Percentiles rank a stretch among this genome's conserved stretches.
phyloP scores from a whole-genome alignment of 1,284 basidiomycete genomes.

The Sphaerobolus stellatus region DNA sequence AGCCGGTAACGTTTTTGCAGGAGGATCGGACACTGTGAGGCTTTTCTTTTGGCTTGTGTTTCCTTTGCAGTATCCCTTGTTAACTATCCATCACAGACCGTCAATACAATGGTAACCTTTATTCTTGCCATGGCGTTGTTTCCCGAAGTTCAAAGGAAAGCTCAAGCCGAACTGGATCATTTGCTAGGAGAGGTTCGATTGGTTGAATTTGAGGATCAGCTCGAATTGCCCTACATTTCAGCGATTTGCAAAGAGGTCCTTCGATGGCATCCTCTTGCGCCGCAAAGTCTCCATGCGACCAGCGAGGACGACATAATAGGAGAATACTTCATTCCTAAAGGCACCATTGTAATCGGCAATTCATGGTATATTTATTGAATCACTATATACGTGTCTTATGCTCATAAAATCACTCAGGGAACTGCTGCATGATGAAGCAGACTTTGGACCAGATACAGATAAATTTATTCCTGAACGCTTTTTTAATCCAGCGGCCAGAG shows the following conservation, averaged over 20 bases:
- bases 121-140: conserved; percentile 22
- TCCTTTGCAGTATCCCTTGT: too few relatives aligned
- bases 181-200: conserved; percentile 7
- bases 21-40: background rate
- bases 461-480: conserved; percentile 14
- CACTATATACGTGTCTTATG: too few relatives aligned
- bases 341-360: background rate
- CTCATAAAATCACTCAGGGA: too few relatives aligned
- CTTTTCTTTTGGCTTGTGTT: too few relatives aligned
- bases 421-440: too few relatives aligned
- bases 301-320: background rate
- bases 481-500: background rate
- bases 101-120: too few relatives aligned
- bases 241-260: conserved; percentile 24
- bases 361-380: too few relatives aligned
- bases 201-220: conserved; percentile 1
- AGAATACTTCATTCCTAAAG: background rate
- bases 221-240: conserved; percentile 20
- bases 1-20: background rate
- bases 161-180: background rate
- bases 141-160: conserved; percentile 20
- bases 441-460: conserved; percentile 5
- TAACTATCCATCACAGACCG: too few relatives aligned
- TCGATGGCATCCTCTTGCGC: conserved; percentile 18
- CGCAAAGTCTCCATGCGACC: conserved; percentile 12